Conservation (phyloP, 352 stramenopile genomes). For the Phytophthora hybrid region DNA sequence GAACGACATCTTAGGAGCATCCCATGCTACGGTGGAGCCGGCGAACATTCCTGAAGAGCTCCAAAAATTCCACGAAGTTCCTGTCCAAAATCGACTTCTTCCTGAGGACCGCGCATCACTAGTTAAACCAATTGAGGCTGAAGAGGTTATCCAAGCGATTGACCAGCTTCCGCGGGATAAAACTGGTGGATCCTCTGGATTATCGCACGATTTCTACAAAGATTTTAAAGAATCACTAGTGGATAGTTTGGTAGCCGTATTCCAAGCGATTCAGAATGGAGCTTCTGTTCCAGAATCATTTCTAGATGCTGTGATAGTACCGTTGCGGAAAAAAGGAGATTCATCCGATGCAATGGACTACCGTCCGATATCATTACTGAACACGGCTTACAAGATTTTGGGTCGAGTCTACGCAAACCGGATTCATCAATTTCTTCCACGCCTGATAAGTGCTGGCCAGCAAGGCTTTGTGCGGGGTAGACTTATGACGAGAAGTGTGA, state of each 20-base stretch:
- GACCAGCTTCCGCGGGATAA: not conserved
- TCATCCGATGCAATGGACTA: constrained; percentile 19
- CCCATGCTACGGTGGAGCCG: too few species aligned
- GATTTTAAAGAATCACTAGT: constrained; percentile 3
- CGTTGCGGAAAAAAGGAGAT: constrained; percentile 16
- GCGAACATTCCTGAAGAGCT: too few species aligned
- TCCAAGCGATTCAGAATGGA: not conserved
- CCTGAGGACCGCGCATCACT: too few species aligned
- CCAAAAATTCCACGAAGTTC: not conserved
- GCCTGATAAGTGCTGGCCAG: not conserved
- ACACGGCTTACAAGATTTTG: constrained; percentile 17
- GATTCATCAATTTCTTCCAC: constrained; percentile 5
- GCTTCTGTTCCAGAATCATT: not conserved
- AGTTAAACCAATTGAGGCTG: not conserved
- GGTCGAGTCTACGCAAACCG: constrained; percentile 8
- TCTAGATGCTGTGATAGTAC: not conserved
- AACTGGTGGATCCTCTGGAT: not conserved
- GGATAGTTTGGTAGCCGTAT: not conserved
- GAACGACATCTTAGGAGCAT: not conserved
- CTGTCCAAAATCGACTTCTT: too few species aligned
- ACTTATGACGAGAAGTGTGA: not conserved
- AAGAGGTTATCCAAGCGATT: not conserved
- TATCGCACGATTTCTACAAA: constrained; percentile 10
- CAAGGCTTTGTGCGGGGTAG: constrained; percentile 19
- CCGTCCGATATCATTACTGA: constrained; percentile 13